Evolutionary conservation across 495 filamentous ascomycete species (phyloP).

Genomic region (Cudoniella acicularis): DNA sequence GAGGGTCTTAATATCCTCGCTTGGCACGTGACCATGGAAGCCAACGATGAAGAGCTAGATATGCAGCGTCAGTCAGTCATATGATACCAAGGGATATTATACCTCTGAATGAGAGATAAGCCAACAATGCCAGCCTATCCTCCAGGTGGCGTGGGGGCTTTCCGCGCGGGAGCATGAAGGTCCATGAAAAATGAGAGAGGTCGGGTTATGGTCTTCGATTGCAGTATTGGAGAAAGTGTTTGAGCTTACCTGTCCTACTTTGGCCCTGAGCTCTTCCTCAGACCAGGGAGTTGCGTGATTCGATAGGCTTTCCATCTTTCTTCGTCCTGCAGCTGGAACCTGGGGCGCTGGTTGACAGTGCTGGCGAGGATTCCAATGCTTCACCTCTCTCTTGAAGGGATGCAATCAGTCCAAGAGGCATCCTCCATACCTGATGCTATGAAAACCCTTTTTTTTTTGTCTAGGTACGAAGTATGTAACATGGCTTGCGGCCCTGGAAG

Average conservation of each 20-base stretch:
- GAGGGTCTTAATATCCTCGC: slow-evolving; percentile 43
- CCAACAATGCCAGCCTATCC: too few relatives aligned
- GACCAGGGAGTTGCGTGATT: slow-evolving; percentile 21
- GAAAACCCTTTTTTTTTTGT: neutral
- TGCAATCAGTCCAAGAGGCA: neutral
- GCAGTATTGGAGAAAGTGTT: neutral
- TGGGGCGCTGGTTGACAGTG: too few relatives aligned
- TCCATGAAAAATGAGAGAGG: neutral
- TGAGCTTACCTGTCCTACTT: slow-evolving; percentile 35
- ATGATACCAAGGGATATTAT: neutral
- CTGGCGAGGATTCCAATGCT: too few relatives aligned
- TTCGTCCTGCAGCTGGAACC: too few relatives aligned
- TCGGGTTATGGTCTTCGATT: neutral
- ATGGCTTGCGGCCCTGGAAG: neutral
- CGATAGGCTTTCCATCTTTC: too few relatives aligned
- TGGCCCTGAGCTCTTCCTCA: slow-evolving; percentile 31
- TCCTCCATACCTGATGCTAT: neutral
- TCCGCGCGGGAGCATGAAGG: too few relatives aligned
- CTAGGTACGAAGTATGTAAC: neutral
- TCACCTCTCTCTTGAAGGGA: neutral
- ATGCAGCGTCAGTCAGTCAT: neutral
- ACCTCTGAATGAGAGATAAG: too few relatives aligned
- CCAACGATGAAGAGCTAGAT: slow-evolving; percentile 47
- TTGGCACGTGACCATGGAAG: slow-evolving; percentile 41
- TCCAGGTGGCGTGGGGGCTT: too few relatives aligned